Evolutionary conservation across 345 rosid genomes (phyloP).

Genomic region (Gossypium stocksii): DNA sequence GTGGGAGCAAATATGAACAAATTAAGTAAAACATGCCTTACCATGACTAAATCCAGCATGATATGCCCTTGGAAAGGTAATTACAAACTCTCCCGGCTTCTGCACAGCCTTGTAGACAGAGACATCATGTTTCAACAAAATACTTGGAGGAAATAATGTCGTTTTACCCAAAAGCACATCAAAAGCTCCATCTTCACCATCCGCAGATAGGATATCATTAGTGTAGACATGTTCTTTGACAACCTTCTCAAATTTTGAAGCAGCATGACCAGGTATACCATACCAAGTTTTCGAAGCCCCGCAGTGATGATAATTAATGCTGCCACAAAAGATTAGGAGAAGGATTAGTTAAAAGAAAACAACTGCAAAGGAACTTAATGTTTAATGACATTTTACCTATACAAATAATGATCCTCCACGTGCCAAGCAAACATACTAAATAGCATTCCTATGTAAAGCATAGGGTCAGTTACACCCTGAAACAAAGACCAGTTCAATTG

Average conservation of each 20-base stretch:
- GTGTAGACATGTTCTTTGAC: constrained; percentile 80
- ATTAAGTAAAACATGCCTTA: constrained; percentile 20
- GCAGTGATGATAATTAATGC: constrained; percentile 97
- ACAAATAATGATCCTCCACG: constrained; percentile 97
- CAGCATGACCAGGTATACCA: constrained; percentile 94
- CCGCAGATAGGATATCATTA: constrained; percentile 60
- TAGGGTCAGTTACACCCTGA: constrained; percentile 99
- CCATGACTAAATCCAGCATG: constrained; percentile 99
- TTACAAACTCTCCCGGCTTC: constrained; percentile 90
- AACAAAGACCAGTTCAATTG: constrained; percentile 28
- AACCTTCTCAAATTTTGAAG: constrained; percentile 85
- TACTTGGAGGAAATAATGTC: constrained; percentile 88
- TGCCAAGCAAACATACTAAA: constrained; percentile 99
- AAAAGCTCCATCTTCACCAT: constrained; percentile 95
- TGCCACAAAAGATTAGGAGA: constrained; percentile 28
- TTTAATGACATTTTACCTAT: constrained; percentile 52
- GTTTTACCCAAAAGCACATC: constrained; percentile 97
- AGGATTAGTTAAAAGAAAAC: background rate
- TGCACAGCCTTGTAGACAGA: constrained; percentile 98
- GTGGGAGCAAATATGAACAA: background rate
- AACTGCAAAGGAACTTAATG: background rate
- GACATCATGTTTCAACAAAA: constrained; percentile 72
- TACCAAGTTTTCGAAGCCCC: constrained; percentile 99
- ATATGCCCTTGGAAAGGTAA: constrained; percentile 95
- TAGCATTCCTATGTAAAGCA: constrained; percentile 99